Base-by-base conservation (phyloP, 1,284 basidiomycete species). In the Marasmius oreades region DNA sequence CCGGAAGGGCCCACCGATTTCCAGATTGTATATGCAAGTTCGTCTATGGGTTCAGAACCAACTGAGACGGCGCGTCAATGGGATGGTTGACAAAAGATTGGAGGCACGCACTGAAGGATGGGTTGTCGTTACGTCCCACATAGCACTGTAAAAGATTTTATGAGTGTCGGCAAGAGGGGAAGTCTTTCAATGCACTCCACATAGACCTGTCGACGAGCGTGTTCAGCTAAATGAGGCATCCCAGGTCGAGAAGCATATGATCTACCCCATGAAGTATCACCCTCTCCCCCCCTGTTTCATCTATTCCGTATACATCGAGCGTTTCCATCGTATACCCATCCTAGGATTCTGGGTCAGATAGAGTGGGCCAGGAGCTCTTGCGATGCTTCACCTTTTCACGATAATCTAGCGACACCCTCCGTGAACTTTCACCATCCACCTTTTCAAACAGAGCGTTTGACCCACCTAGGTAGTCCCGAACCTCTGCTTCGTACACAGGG, bases 1-100 rank as follows among this genome's bases (percentile, higher is more conserved):
- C 93, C 93, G 0, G 92, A 93, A 0, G 92, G 92, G 0, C 93
- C 93, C 0, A 83, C 77, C 1, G 88, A 88, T 24, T 71, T 71
- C 78, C 85, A 90, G 55, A 95, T 94, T 14, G 76, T 77, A 52
- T 79, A 68, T 0, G 90, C 85, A 7, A 94, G 80, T 6, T 63
- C 62, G 53, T 88, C 82, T 20, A 94, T 73, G 0, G 86, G 83
- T 68, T 93, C 86, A 1, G 88, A 88, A 2, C 91, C 92, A 52
- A 93, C 91, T 91, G 4, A 31, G 5, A 45, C 33, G n/a, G 42
- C 33, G 16, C 4, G n/a, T 52, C 12, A 46, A 23, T 20, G 45
- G 51, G 16, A 7, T 12, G 36, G 28, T 5, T 18, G 14, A 51
- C 14, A 10, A 11, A 48, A 48, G 5, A 44, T 20, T 31, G 36